Evolutionary conservation across 1,284 basidiomycete genomes (phyloP), one percentile per base, ranked within the genome.

Genomic region (Prillingera fragicola): DNA sequence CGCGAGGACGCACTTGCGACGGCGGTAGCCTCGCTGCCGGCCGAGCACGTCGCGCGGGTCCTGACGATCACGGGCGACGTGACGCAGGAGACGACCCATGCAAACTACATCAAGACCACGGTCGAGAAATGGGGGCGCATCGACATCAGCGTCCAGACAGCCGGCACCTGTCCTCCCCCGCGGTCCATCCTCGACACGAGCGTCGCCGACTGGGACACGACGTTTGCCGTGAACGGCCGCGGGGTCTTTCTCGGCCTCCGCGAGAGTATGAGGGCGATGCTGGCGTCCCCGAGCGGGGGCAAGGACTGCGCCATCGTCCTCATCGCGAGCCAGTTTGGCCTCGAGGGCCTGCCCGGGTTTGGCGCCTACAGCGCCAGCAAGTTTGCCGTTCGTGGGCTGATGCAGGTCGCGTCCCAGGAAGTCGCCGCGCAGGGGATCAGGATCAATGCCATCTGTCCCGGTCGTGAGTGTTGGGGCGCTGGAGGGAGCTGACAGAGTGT

Each of bases 201-300:
- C 15, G 33, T 57, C 2, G 43, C 39, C 8, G 45, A 43, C 1
- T 48, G 37, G 17, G 55, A 57, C 32, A 29, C 32, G 5, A 37
- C 46, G 19, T 40, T 48, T 27, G 22, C 23, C 18, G 42, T 52
- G 9, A 57, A 57, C 26, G 41, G 45, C 5, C 38, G 43, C 8
- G 55, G 52, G 5, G 60, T 51, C 3, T 63, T 57, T 31, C 34
- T 63, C 19, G 60, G 60, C 6, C 8, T 59, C 12, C 45, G 56
- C 34, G 28, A 51, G n/a, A 41, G 46, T n/a, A 26, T 51, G 5
- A 39, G 25, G 19, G 60, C 48, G 1, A 62, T 63, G 53, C 38
- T 60, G 3, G 46, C 40, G 1, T 54, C 52, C 10, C 52, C 52
- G 1, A 17, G 38, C 1, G 38, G 50, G 5, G 56, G 56, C 3